Percentiles rank a stretch among this genome's conserved stretches.
Evolutionary conservation across 2,329 filamentous ascomycete genomes (phyloP).

Genomic region (Phaeomoniella chlamydospora): DNA sequence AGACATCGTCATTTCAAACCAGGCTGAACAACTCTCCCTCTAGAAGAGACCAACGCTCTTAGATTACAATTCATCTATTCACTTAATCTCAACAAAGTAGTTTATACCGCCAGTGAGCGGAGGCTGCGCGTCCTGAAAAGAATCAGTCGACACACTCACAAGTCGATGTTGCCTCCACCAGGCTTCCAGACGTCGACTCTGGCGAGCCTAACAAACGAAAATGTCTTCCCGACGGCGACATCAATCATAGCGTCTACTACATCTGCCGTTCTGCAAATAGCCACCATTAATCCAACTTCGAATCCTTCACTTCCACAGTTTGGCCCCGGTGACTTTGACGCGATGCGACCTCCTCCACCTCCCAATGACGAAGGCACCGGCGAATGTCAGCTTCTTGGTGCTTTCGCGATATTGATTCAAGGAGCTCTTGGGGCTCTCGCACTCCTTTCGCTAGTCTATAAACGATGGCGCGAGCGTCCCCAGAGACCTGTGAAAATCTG

Average conservation of each 20-base stretch:
- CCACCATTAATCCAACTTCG: not conserved
- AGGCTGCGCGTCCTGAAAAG: too few species aligned
- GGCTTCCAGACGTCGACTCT: not conserved
- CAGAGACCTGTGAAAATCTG: constrained; percentile 91
- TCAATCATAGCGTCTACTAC: not conserved
- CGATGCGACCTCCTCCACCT: constrained; percentile 9
- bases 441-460: constrained; percentile 75
- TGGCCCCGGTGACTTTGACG: not conserved
- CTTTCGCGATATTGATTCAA: constrained; percentile 85
- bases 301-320: not conserved
- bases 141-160: too few species aligned
- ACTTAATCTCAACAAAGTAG: too few species aligned
- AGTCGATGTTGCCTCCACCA: not conserved
- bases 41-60: too few species aligned
- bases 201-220: not conserved
- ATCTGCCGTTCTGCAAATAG: constrained; percentile 1
- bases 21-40: too few species aligned
- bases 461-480: constrained; percentile 81
- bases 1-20: too few species aligned
- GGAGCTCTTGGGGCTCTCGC: constrained; percentile 72
- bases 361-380: constrained; percentile 38
- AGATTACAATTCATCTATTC: too few species aligned
- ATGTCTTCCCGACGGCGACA: constrained; percentile 1
- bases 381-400: constrained; percentile 75
- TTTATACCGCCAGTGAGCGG: too few species aligned